Base-by-base conservation (phyloP, 257 asterid genomes). In the Solanum piurae region DNA sequence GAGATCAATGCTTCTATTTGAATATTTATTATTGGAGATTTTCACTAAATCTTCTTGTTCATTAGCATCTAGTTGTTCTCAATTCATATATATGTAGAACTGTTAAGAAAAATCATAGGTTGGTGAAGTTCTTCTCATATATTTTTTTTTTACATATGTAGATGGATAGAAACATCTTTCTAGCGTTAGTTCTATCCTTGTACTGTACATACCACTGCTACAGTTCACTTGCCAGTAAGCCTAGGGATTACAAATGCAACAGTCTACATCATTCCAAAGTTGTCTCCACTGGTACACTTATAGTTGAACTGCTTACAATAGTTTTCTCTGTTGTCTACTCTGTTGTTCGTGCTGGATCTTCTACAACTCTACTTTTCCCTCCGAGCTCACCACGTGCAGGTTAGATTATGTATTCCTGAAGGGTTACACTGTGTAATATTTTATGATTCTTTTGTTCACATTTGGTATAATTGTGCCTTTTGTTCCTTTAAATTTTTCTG, bases 331-430 rank as follows among this genome's bases (percentile, higher is more conserved):
- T 96, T 64, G 99, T 95, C 9, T 96, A 95, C 91, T 96, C 96
- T 74, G 95, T 98, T 91, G 98, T 96, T 66, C 98, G 96, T 44
- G 99, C 98, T 84, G 96, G 98, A 85, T 96, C 98, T 68, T 96
- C 98, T 21, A 95, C 99, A 31, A 91, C 95, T 37, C 79, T 96
- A 91, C 98, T 96, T 88, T 96, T 98, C 87, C 97, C 97, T 88
- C 98, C 96, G 58, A 92, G 92, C 92, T 96, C 99, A 16, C 99
- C 98, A 21, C 95, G 96, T 38, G 95, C 95, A 90, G 96, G 98
- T 95, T 73, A 89, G 91, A 87, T 73, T 76, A 23, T 55, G 0
- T 55, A 29, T 7, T 79, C 20, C n/a, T 11, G 4, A 12, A 27
- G 29, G 69, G 87, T 49, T 29, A 82, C 33, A 86, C 60, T 7